Percentiles rank a stretch among this genome's conserved stretches.
Evolutionary conservation across 2,329 filamentous ascomycete genomes (phyloP).

Genomic region (Xylariaceae sp.): DNA sequence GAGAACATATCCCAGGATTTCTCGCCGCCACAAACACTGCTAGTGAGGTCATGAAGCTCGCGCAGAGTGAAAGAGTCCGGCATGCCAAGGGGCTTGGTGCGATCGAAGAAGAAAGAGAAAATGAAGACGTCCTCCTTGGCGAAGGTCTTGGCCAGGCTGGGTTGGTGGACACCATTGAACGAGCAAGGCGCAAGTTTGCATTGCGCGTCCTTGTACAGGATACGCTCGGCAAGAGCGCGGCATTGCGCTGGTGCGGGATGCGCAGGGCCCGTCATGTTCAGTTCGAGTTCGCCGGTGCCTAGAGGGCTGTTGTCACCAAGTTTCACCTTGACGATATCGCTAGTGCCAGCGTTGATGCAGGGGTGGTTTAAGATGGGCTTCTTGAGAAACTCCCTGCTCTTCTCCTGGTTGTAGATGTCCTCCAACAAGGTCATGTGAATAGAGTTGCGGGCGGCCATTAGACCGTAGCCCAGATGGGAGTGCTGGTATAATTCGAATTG

Average conservation of each 20-base stretch:
- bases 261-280: slow-evolving; percentile 85
- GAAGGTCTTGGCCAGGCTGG: slow-evolving; percentile 88
- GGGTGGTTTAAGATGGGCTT: slow-evolving; percentile 39
- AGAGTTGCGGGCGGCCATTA: slow-evolving; percentile 90
- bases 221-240: slow-evolving; percentile 84
- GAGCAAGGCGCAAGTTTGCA: slow-evolving; percentile 90
- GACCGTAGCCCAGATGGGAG: slow-evolving; percentile 92
- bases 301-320: slow-evolving; percentile 64
- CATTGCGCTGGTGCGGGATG: slow-evolving; percentile 78
- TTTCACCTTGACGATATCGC: slow-evolving; percentile 67
- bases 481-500: slow-evolving; percentile 95
- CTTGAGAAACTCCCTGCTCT: slow-evolving; percentile 37
- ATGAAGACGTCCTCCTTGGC: slow-evolving; percentile 88
- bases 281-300: slow-evolving; percentile 54
- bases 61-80: slow-evolving; percentile 93
- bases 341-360: slow-evolving; percentile 76
- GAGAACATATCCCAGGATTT: slow-evolving; percentile 76
- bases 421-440: slow-evolving; percentile 75
- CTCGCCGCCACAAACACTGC: slow-evolving; percentile 79
- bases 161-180: slow-evolving; percentile 96
- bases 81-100: slow-evolving; percentile 90
- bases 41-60: slow-evolving; percentile 81
- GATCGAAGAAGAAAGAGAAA: slow-evolving; percentile 97
- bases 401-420: slow-evolving; percentile 60
- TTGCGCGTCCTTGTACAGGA: slow-evolving; percentile 77